Percentiles rank a stretch among this genome's conserved stretches.
Evolutionary conservation across 2,329 filamentous ascomycete species (phyloP).

Genomic region (Mycosphaerella sp.): DNA sequence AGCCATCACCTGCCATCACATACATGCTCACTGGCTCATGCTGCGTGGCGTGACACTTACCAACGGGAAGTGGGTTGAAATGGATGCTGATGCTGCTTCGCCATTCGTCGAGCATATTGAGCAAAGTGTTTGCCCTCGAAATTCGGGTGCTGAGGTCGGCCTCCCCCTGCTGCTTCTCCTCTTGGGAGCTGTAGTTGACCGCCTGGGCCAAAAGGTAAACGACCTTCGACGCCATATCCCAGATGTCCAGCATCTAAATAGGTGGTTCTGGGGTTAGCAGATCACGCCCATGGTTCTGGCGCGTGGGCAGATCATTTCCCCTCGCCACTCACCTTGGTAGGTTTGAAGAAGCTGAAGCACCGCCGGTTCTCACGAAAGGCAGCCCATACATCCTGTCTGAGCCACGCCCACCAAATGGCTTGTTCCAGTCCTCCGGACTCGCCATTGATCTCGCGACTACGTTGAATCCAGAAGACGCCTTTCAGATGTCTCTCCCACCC

Average conservation of each 20-base stretch:
- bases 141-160: constrained; percentile 40
- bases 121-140: constrained; percentile 37
- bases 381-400: constrained; percentile 61
- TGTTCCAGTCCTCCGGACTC: constrained; percentile 52
- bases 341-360: constrained; percentile 55
- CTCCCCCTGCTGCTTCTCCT: constrained; percentile 42
- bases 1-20: not conserved
- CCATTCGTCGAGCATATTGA: constrained; percentile 49
- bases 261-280: constrained; percentile 26
- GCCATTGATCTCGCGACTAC: constrained; percentile 56
- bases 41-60: not conserved
- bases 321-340: constrained; percentile 35
- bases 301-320: not conserved
- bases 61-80: constrained; percentile 39
- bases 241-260: constrained; percentile 45
- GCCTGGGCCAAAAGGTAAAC: constrained; percentile 53
- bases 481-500: constrained; percentile 59
- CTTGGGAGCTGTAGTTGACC: constrained; percentile 54
- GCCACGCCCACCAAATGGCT: constrained; percentile 61
- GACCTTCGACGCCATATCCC: constrained; percentile 50
- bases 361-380: constrained; percentile 54
- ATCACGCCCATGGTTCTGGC: too few species aligned
- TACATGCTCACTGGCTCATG: not conserved
- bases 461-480: constrained; percentile 60
- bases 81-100: constrained; percentile 40